phyloP scores from a whole-genome alignment of 441 rosid species.

The Adansonia madagascariensis region DNA sequence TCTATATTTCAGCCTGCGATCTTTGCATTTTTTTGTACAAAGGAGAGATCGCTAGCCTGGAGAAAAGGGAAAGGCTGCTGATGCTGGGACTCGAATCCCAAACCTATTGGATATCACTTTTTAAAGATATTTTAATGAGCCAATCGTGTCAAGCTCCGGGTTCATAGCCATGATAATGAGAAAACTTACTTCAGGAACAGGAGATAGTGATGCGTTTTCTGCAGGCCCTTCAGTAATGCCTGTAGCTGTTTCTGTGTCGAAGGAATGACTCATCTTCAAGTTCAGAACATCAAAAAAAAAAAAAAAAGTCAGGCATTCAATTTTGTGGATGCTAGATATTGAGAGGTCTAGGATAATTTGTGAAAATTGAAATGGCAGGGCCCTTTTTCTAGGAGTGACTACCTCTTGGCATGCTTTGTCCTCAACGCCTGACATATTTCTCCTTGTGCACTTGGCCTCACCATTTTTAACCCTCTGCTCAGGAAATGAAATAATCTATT shows the following conservation, averaged over 20 bases:
- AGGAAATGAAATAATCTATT: background rate
- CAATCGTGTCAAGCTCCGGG: too few relatives aligned
- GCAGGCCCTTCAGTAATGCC: slow-evolving; percentile 26
- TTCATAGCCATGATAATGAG: background rate
- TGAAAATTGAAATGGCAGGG: background rate
- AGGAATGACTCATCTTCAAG: slow-evolving; percentile 41
- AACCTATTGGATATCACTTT: too few relatives aligned
- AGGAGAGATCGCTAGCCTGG: too few relatives aligned
- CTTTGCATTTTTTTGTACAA: too few relatives aligned
- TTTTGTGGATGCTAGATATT: background rate
- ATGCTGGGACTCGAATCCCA: too few relatives aligned
- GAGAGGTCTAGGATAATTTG: background rate
- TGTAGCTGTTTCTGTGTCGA: slow-evolving; percentile 28
- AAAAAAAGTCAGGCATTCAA: slow-evolving; percentile 14
- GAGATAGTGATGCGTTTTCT: slow-evolving; percentile 29
- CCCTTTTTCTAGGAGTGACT: slow-evolving; percentile 5
- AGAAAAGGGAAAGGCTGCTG: too few relatives aligned
- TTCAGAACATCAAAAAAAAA: background rate
- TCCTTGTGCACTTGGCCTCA: slow-evolving; percentile 61
- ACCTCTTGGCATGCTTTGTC: slow-evolving; percentile 53
- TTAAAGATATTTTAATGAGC: too few relatives aligned
- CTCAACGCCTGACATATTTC: slow-evolving; percentile 48
- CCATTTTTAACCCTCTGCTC: slow-evolving; percentile 80
- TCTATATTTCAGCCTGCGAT: too few relatives aligned
- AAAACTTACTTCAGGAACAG: slow-evolving; percentile 43